Percentiles rank a stretch among this genome's conserved stretches.
Evolutionary conservation across 208 protist genomes (phyloP).

Genomic region (Acanthamoeba triangularis): DNA sequence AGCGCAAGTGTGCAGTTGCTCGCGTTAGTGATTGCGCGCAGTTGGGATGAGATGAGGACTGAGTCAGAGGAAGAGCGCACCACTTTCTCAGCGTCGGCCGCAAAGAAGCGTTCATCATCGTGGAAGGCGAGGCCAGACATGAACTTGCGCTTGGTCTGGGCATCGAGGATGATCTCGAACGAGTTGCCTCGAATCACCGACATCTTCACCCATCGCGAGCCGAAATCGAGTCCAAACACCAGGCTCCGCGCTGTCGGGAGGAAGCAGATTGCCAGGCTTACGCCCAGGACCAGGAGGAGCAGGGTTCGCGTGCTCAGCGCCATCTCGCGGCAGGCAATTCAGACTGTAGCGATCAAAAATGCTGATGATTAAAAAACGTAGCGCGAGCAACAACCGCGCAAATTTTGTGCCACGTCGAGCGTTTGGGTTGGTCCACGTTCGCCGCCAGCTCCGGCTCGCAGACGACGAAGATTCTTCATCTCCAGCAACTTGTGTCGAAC

Average conservation of each 20-base stretch:
- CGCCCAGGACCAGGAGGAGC: not conserved
- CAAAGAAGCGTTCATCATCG: slow-evolving; percentile 93
- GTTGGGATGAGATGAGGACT: not conserved
- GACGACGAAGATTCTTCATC: too few relatives aligned
- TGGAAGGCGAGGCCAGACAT: slow-evolving; percentile 94
- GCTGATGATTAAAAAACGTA: too few relatives aligned
- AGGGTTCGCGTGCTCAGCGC: slow-evolving; percentile 33
- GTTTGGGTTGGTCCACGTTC: too few relatives aligned
- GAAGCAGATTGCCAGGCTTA: slow-evolving; percentile 1
- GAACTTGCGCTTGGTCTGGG: slow-evolving; percentile 96
- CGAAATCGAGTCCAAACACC: slow-evolving; percentile 89
- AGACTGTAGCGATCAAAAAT: too few relatives aligned
- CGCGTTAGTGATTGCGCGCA: not conserved
- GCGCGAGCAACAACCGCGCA: too few relatives aligned
- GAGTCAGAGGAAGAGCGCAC: slow-evolving; percentile 54
- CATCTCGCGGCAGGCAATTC: not conserved
- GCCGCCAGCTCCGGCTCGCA: too few relatives aligned
- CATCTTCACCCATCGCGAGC: slow-evolving; percentile 89
- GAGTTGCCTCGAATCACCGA: slow-evolving; percentile 86
- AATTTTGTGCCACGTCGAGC: too few relatives aligned
- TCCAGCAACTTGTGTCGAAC: too few relatives aligned
- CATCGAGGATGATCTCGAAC: slow-evolving; percentile 96
- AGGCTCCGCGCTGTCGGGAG: not conserved
- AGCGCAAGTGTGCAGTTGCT: not conserved
- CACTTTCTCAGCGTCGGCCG: slow-evolving; percentile 92